Percentiles rank a stretch among this genome's conserved stretches.
Conservation (phyloP, 2,329 filamentous ascomycete species). For the Aureobasidium namibiae region DNA sequence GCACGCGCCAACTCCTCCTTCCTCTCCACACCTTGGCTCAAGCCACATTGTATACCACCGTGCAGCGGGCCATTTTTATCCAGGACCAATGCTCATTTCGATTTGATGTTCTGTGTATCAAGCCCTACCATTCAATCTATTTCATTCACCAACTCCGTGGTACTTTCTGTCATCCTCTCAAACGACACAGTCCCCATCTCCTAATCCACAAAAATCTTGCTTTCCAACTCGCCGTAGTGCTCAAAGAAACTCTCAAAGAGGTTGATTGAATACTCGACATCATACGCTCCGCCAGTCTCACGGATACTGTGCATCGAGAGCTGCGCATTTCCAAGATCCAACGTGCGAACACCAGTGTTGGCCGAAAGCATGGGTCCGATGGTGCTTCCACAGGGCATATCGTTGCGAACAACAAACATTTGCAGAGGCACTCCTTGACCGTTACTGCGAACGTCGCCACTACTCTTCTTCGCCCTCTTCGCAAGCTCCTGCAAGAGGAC, state of each 20-base stretch:
- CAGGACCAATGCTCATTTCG: neutral
- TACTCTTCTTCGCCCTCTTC: constrained; percentile 43
- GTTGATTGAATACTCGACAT: constrained; percentile 77
- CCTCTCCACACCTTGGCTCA: neutral
- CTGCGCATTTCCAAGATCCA: constrained; percentile 91
- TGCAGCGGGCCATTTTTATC: neutral
- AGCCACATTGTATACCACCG: neutral
- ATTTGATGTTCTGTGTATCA: neutral
- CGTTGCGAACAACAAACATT: constrained; percentile 92
- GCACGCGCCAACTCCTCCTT: neutral
- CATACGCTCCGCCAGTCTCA: constrained; percentile 80
- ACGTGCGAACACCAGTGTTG: constrained; percentile 73
- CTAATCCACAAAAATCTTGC: constrained; percentile 18
- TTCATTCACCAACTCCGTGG: neutral
- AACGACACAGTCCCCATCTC: neutral
- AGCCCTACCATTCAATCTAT: neutral
- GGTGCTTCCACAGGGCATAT: constrained; percentile 88
- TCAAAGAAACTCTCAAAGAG: constrained; percentile 84
- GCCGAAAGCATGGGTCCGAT: constrained; percentile 93
- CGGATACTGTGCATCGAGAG: constrained; percentile 95
- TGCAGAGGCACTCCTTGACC: constrained; percentile 72
- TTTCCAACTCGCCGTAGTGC: constrained; percentile 71
- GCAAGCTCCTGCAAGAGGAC: constrained; percentile 86
- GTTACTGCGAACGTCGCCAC: constrained; percentile 38
- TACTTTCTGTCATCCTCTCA: neutral